Evolutionary conservation across 2,329 filamentous ascomycete species (phyloP), one percentile per base, ranked within the genome.

Genomic region (Phialemonium atrogriseum): DNA sequence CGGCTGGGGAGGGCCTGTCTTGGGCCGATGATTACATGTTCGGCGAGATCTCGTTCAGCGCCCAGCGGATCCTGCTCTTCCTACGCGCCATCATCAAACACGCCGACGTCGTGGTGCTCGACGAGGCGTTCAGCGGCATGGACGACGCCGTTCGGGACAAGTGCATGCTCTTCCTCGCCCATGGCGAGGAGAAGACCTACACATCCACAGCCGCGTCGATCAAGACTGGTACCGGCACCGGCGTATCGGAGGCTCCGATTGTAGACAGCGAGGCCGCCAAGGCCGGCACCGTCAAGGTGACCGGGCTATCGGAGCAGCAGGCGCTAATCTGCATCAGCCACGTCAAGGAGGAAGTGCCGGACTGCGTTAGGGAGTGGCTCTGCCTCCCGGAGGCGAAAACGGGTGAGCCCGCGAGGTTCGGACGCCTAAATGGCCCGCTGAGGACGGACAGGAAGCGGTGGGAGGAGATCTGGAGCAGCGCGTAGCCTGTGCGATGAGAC

Each of bases 271-370:
- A 68, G 2, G 52, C 55, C 1, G 54, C 60, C 7, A 60, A 56
- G 34, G 44, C 56, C 1, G 70, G 62, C 0, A 49, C 52, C 2
- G 63, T 75, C 2, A 64, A 57, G 14, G 58, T 89, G 5, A 50
- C 48, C 1, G 86, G 86, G 0, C 56, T 95, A 34, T 67, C 68
- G 2, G 63, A 76, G 1, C 56, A 74, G 14, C 89, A 96, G 58
- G 87, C 87, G 1, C 60, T 98, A 33, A 71, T 96, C n/a, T 86
- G 88, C 41, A 89, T 96, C 37, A 91, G 86, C 39, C 91, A 98
- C 59, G 70, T 89, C 38, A 79, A 78, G 40, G 87, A 94, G 47
- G 91, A 98, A 56, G 83, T 96, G 8, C 91, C 91, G 0, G 78
- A 80, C 30, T 80, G 79, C 43, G 73, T 95, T 15, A 64, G 85